These are phyloP conservation scores for Calocera viscosa DNA, from an alignment of 768 basidiomycete species.

Conservation along the genomic window DNA sequence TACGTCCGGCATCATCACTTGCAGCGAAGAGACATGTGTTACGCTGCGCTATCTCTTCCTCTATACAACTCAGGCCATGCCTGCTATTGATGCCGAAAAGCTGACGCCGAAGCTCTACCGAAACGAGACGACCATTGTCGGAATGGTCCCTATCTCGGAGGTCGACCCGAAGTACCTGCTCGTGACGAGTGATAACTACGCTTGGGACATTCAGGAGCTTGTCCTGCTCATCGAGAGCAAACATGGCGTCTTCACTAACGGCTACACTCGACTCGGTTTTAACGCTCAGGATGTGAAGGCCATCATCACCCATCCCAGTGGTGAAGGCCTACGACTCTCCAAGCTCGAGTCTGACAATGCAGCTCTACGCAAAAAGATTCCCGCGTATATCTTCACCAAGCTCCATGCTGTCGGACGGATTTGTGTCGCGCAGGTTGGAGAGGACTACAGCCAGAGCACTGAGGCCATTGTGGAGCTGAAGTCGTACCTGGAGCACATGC, in stretches of 20 bases:
- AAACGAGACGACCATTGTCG: not conserved
- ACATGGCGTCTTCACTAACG: not conserved
- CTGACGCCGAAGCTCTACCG: not conserved
- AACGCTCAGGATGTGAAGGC: not conserved
- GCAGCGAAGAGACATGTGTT: not conserved
- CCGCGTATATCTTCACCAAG: not conserved
- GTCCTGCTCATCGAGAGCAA: constrained; percentile 1
- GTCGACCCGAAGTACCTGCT: not conserved
- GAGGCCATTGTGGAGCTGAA: not conserved
- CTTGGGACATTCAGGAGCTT: not conserved
- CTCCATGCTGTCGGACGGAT: not conserved
- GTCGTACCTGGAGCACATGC: not conserved
- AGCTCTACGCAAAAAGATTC: not conserved
- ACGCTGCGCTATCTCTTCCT: not conserved
- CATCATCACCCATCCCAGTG: not conserved
- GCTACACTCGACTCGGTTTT: not conserved
- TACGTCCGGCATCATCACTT: not conserved
- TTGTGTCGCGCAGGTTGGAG: not conserved
- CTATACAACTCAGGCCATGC: not conserved
- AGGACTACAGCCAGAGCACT: constrained; percentile 1
- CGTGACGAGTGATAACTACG: not conserved
- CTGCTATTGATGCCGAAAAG: not conserved
- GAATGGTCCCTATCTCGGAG: not conserved
- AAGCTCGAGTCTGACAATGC: not conserved
- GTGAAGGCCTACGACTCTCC: not conserved